Percentiles rank a stretch among this genome's conserved stretches.
phyloP scores from a whole-genome alignment of 208 protist genomes.

The Leishmania tarentolae region DNA sequence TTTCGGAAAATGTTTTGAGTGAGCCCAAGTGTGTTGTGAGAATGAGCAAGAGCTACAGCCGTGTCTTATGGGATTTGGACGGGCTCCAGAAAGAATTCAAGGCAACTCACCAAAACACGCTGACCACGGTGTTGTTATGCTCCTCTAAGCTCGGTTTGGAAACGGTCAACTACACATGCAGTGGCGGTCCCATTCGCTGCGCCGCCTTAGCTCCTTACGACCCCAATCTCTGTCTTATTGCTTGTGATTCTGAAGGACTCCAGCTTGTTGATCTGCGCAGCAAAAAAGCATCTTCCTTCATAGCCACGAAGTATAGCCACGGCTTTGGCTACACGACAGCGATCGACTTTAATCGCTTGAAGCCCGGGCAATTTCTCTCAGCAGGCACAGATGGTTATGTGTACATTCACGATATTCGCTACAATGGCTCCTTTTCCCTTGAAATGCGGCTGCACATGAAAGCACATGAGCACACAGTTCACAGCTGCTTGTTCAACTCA shows the following conservation, averaged over 20 bases:
- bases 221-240: conserved; percentile 52
- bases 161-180: conserved; percentile 31
- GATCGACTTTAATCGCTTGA: conserved; percentile 76
- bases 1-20: conserved; percentile 40
- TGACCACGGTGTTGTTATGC: conserved; percentile 43
- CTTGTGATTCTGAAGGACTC: conserved; percentile 47
- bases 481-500: conserved; percentile 75
- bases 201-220: conserved; percentile 81
- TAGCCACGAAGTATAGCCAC: conserved; percentile 37
- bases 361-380: conserved; percentile 61
- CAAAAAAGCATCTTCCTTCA: conserved; percentile 42
- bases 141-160: conserved; percentile 44
- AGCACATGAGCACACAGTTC: conserved; percentile 75
- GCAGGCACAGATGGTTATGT: conserved; percentile 75
- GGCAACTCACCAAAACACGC: conserved; percentile 24
- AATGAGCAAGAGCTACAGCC: conserved; percentile 26
- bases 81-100: conserved; percentile 75
- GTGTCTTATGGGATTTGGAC: conserved; percentile 82
- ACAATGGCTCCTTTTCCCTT: conserved; percentile 23
- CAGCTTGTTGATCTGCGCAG: conserved; percentile 63
- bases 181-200: conserved; percentile 28
- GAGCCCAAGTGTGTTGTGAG: conserved; percentile 45
- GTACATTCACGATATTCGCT: conserved; percentile 73
- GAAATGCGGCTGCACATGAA: conserved; percentile 24
- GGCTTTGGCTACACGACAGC: conserved; percentile 50